Evolutionary conservation across 1,284 basidiomycete species (phyloP).

Genomic region (Ustilago trichophora): DNA sequence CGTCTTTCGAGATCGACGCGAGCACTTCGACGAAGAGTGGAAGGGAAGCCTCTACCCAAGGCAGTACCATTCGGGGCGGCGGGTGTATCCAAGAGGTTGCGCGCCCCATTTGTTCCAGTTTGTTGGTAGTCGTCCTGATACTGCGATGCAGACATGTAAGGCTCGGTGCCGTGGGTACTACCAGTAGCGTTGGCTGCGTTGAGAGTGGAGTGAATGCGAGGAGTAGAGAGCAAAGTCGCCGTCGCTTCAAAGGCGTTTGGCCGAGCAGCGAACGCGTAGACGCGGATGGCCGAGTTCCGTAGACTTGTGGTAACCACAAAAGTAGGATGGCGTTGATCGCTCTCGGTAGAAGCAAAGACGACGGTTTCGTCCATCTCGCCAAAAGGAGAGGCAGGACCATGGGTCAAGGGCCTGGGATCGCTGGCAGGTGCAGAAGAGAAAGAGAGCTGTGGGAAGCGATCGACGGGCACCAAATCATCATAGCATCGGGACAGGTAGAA

Average conservation of each 20-base stretch:
- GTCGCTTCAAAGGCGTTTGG: constrained; percentile 29
- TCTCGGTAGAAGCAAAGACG: constrained; percentile 28
- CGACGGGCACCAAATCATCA: constrained; percentile 52
- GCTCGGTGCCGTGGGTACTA: neutral
- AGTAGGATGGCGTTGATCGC: neutral
- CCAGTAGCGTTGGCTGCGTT: neutral
- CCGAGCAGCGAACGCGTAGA: constrained; percentile 44
- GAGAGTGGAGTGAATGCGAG: constrained; percentile 16
- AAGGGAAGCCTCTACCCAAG: constrained; percentile 33
- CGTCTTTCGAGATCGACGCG: constrained; percentile 38
- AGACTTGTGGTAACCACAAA: constrained; percentile 43
- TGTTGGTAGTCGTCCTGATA: constrained; percentile 10
- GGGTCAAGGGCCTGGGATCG: constrained; percentile 27
- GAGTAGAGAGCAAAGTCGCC: constrained; percentile 25
- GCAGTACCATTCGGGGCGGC: constrained; percentile 8
- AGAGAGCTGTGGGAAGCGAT: constrained; percentile 39
- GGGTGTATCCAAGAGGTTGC: constrained; percentile 7
- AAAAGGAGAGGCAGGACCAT: constrained; percentile 42
- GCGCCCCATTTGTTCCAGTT: neutral
- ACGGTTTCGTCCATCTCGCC: constrained; percentile 46
- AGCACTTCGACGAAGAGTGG: constrained; percentile 22
- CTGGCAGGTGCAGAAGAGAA: neutral
- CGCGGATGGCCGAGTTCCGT: constrained; percentile 26
- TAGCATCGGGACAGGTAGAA: constrained; percentile 56
- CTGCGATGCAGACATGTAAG: neutral